phyloP scores from a whole-genome alignment of 768 basidiomycete genomes.

The Lentinula raphanica region DNA sequence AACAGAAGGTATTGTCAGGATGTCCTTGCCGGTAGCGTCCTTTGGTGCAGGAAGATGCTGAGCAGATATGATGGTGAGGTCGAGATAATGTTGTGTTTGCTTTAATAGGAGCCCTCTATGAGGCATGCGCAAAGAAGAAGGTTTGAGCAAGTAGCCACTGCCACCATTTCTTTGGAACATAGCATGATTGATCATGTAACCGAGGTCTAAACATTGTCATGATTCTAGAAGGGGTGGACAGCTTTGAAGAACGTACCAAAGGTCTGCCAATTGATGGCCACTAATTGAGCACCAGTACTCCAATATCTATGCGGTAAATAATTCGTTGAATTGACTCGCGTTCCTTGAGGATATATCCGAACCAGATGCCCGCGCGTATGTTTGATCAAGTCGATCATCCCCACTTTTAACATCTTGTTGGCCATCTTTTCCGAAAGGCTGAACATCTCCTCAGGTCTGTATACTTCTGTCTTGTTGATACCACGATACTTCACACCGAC shows the following conservation, averaged over 20 bases:
- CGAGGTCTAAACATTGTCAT: conserved; percentile 54
- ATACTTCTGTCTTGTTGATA: conserved; percentile 79
- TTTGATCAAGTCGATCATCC: conserved; percentile 68
- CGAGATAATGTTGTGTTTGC: conserved; percentile 54
- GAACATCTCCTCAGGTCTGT: conserved; percentile 86
- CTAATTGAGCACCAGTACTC: conserved; percentile 84
- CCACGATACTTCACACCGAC: conserved; percentile 94
- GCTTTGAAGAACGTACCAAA: conserved; percentile 52
- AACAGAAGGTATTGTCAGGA: conserved; percentile 45
- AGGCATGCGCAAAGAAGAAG: conserved; percentile 61
- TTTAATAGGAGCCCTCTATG: conserved; percentile 54
- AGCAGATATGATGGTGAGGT: conserved; percentile 76
- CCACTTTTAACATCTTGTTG: conserved; percentile 66
- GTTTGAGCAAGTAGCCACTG: conserved; percentile 87
- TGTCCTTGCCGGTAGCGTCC: conserved; percentile 57
- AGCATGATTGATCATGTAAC: conserved; percentile 88
- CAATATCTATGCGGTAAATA: conserved; percentile 87
- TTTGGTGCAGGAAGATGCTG: conserved; percentile 82
- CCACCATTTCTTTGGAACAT: conserved; percentile 94
- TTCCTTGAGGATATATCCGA: conserved; percentile 82
- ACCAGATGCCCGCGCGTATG: conserved; percentile 83
- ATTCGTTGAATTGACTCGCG: conserved; percentile 76
- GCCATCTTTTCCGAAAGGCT: conserved; percentile 84
- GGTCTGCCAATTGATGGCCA: conserved; percentile 97
- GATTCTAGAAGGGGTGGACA: background rate